These are phyloP conservation scores for Asparagopsis taxiformis DNA, from an alignment of 31 red algal species.

Conservation along the genomic window DNA sequence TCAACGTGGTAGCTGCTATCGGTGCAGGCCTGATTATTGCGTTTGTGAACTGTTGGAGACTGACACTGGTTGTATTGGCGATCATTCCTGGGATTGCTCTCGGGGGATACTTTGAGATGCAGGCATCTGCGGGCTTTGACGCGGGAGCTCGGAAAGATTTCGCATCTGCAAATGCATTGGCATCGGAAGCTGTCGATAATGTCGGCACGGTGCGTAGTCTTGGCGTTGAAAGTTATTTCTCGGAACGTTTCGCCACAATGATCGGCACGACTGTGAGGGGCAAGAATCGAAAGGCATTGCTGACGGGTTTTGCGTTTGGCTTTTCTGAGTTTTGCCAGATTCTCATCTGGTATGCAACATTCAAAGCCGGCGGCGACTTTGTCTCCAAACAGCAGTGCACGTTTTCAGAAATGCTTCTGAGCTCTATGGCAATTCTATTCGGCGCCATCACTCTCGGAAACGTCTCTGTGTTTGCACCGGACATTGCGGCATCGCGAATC, in stretches of 20 bases:
- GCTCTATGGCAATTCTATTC: slow-evolving; percentile 74
- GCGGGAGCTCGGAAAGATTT: slow-evolving; percentile 51
- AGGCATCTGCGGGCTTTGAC: slow-evolving; percentile 57
- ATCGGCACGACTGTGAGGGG: slow-evolving; percentile 32
- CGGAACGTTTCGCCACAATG: slow-evolving; percentile 39
- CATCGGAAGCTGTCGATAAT: slow-evolving; percentile 88
- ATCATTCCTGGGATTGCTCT: slow-evolving; percentile 70
- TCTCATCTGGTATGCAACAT: slow-evolving; percentile 69
- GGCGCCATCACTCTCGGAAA: slow-evolving; percentile 78
- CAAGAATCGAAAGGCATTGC: slow-evolving; percentile 32
- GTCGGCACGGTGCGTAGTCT: slow-evolving; percentile 69
- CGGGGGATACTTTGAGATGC: slow-evolving; percentile 64
- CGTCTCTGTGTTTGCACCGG: slow-evolving; percentile 65
- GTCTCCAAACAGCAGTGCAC: slow-evolving; percentile 37
- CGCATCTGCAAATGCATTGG: slow-evolving; percentile 64
- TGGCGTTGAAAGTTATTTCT: slow-evolving; percentile 71
- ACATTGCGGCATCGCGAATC: slow-evolving; percentile 52
- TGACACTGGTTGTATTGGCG: slow-evolving; percentile 72
- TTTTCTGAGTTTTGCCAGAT: slow-evolving; percentile 77
- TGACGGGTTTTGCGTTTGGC: slow-evolving; percentile 74
- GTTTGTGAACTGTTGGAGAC: slow-evolving; percentile 63
- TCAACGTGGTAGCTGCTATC: slow-evolving; percentile 37
- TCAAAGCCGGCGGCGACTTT: slow-evolving; percentile 68
- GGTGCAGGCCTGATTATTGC: slow-evolving; percentile 63
- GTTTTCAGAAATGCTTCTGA: slow-evolving; percentile 58